Base-by-base conservation (phyloP, 2,329 filamentous ascomycete genomes). In the Penicillium sp. region DNA sequence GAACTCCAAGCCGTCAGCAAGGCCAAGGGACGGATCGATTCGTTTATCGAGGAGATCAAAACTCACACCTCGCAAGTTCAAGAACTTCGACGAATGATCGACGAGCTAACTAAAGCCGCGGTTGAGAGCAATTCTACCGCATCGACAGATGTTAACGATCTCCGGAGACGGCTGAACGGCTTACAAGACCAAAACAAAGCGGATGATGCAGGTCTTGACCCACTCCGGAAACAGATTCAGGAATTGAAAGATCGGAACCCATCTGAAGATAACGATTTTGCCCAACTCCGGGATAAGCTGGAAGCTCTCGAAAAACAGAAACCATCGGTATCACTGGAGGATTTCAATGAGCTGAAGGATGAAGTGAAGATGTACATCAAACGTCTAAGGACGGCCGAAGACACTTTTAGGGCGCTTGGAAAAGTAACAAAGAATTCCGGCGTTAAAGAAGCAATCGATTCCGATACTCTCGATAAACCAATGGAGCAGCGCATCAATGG, bases 1-100 rank as follows among this genome's bases (percentile, higher is more conserved):
- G 16, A 63, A 4, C 52, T 64, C 4, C 43, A 56, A 36, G 47
- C 58, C 3, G 17, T 62, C 4, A 31, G 44, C 1, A 16, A 47
- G 6, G 22, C 59, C 5, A 50, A 50, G 31, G 14, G 3, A 9
- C 50, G 28, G 26, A 19, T 61, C 14, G 46, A 58, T 5, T 54
- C 55, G 14, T 30, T 64, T 10, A 53, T 30, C 12, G 5, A 10
- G 1, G 45, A 8, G 11, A 3, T 51, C 16, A 26, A 51, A 17
- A 26, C 3, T 4, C 38, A 50, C 10, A 26, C 43, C 28, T 43
- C 28, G 11, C 11, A 26, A 16, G 30, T 50, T 5, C 7, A 35
- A 33, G 16, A 17, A 1, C 10, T 44, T 17, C 48, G 9, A 43
- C 19, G 11, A 35, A 2, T 11, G 5, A 11, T 43, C 16, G 22